Evolutionary conservation across 352 stramenopile species (phyloP).

Genomic region (Blastocystis hominis): DNA sequence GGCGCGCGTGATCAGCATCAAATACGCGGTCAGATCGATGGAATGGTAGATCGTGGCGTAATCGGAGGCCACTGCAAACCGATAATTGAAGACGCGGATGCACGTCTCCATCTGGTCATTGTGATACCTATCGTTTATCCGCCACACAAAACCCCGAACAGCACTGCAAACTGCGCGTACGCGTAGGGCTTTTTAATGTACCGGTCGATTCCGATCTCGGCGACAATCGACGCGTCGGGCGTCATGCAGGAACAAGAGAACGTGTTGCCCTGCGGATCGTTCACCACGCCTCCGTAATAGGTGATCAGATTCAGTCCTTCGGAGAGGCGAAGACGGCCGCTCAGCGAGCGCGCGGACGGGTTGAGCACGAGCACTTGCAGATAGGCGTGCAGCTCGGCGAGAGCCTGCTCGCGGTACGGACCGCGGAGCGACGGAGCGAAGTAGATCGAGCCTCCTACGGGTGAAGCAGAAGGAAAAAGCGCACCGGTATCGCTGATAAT

Average conservation of each 20-base stretch:
- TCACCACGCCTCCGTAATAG: neutral
- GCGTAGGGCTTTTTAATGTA: neutral
- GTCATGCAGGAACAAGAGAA: neutral
- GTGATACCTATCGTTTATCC: neutral
- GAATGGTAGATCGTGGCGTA: neutral
- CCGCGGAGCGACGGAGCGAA: neutral
- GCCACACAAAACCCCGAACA: neutral
- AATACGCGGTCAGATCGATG: neutral
- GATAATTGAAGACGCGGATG: constrained; percentile 25
- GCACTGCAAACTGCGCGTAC: constrained; percentile 28
- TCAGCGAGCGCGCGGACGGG: neutral
- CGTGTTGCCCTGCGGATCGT: neutral
- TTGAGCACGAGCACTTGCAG: neutral
- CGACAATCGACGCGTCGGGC: neutral
- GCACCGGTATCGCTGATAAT: neutral
- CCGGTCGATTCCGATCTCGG: constrained; percentile 11
- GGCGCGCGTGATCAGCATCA: neutral
- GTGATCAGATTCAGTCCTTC: neutral
- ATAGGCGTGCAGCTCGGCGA: neutral
- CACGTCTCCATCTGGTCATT: constrained; percentile 10
- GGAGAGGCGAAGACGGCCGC: neutral
- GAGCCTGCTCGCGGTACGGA: neutral
- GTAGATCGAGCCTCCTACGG: neutral
- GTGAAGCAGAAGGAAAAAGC: neutral
- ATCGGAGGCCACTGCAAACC: constrained; percentile 10